phyloP scores from a whole-genome alignment of 257 asterid genomes.

The Solanum arcanum region DNA sequence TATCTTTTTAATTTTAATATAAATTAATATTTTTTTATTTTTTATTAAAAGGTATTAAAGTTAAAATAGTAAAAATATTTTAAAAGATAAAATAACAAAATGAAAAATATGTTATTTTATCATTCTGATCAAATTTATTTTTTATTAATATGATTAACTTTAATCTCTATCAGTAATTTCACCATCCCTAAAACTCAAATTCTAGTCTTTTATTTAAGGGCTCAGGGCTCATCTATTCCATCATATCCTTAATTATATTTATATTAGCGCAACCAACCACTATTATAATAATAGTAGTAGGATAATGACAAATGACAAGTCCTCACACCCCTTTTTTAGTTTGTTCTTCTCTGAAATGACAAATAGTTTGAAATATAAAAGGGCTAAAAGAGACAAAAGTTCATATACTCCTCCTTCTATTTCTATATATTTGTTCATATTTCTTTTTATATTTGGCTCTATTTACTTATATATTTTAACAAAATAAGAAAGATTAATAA shows the following conservation, averaged over 20 bases:
- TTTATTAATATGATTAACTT: not conserved
- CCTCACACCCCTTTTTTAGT: not conserved
- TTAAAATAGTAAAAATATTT: no score
- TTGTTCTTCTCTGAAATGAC: not conserved
- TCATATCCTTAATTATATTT: no score
- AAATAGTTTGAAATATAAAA: not conserved
- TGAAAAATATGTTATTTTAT: no score
- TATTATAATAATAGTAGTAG: not conserved
- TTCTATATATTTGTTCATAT: no score
- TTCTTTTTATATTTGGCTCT: fast-evolving
- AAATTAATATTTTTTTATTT: no score
- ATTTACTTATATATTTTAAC: no score
- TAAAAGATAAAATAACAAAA: no score
- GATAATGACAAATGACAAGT: not conserved
- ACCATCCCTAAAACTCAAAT: not conserved
- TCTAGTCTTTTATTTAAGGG: no score
- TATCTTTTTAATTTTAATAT: no score
- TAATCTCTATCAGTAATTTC: not conserved
- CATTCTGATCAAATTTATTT: no score
- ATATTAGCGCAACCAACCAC: not conserved
- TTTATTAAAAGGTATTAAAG: no score
- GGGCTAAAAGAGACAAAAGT: not conserved
- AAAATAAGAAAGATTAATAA: no score
- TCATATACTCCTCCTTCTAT: not conserved
- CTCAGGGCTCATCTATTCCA: not conserved